Evolutionary conservation across 2,329 filamentous ascomycete genomes (phyloP), one percentile per base, ranked within the genome.

Genomic region (Neobulgaria alba): DNA sequence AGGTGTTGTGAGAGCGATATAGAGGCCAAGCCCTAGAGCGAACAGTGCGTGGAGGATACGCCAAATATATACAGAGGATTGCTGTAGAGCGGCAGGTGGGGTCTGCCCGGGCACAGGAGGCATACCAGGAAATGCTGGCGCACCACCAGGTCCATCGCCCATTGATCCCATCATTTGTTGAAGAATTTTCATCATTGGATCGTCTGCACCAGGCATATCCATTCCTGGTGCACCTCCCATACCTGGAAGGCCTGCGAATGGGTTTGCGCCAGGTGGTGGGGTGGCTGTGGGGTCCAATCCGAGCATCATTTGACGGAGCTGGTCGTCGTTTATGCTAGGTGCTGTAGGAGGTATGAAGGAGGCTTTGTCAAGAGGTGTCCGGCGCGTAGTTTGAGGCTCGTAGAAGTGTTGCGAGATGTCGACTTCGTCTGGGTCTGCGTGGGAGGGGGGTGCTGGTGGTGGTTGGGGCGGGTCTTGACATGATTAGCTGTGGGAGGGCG

Each of bases 331-430:
- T 33, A 74, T 57, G 10, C 38, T 33, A 2, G 33, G 17, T 1
- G 43, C 34, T 12, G 43, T 42, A 4, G 47, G 37, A 5, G 48
- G 42, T 33, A 60, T 53, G n/a, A n/a, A n/a, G n/a, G n/a, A n/a
- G n/a, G n/a, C n/a, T n/a, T n/a, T n/a, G 44, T 63, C 58, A 38
- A 57, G 46, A 29, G 56, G 42, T 3, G 50, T 48, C 1, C 55
- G 45, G 31, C 67, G 63, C 16, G 38, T 65, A 63, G 67, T 65
- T 8, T 65, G 62, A 1, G 79, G 79, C 23, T 71, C 63, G 62
- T 82, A 84, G 62, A 72, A 80, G 63, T 85, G 82, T 49, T 81
- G 48, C 12, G 82, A 85, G 51, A 90, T 87, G 59, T 89, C 84
- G 48, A 86, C 73, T 61, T 88, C 85, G 4, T 79, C 82, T 4